A percentile compares a stretch with the other conserved stretches of the same genome.
These are phyloP conservation scores for Furcasterigmium sp. DNA, from an alignment of 2,329 filamentous ascomycete species.

Conservation along the genomic window DNA sequence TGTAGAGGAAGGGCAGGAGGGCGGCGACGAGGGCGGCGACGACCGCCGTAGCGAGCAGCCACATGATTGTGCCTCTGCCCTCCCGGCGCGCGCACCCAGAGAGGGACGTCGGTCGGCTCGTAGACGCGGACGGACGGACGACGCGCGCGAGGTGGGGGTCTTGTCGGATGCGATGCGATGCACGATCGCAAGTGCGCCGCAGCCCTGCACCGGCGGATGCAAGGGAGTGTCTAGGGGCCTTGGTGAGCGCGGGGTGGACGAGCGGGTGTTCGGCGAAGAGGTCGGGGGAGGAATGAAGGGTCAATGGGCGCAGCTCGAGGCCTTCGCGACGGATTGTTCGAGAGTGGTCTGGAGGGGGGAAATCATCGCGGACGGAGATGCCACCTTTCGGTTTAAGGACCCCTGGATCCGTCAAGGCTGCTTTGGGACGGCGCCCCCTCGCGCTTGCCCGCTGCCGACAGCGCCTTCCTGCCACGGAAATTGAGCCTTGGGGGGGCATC, in stretches of 20 bases:
- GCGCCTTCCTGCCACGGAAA: conserved; percentile 1
- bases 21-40: conserved; percentile 21
- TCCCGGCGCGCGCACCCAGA: not conserved
- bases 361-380: conserved; percentile 14
- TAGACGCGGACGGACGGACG: not conserved
- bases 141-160: conserved; percentile 12
- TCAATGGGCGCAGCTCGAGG: not conserved
- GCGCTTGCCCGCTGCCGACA: too few species aligned
- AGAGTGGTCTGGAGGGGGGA: not conserved
- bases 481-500: not conserved
- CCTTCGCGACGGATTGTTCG: not conserved
- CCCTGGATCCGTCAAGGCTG: conserved; percentile 7
- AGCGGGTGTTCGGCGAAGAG: too few species aligned
- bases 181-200: not conserved
- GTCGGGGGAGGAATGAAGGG: not conserved
- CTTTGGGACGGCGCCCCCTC: not conserved
- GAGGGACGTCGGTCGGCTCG: not conserved
- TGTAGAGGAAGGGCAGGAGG: conserved; percentile 46
- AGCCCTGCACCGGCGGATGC: not conserved
- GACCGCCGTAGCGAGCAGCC: conserved; percentile 4
- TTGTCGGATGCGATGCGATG: not conserved
- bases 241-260: not conserved
- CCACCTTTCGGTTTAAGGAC: conserved; percentile 21
- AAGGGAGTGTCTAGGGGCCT: not conserved
- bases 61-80: not conserved